These are phyloP conservation scores for Lentithecium fluviatile DNA, from an alignment of 495 filamentous ascomycete genomes.

Conservation along the genomic window DNA sequence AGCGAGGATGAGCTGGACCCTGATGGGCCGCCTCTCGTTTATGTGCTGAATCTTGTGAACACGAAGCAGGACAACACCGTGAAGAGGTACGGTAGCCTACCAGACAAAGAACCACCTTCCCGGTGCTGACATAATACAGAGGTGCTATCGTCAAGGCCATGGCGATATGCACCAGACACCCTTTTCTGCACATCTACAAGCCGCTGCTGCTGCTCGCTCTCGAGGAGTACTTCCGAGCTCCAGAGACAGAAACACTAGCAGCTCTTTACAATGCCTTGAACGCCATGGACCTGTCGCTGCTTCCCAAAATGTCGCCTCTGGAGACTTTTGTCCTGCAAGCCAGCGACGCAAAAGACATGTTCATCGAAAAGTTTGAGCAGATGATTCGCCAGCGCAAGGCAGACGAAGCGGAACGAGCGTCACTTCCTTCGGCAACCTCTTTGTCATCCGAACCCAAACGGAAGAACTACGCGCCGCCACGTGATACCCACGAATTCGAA, in stretches of 20 bases:
- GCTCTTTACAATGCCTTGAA: conserved; percentile 90
- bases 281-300: conserved; percentile 90
- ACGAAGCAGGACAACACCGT: conserved; percentile 93
- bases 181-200: conserved; percentile 99
- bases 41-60: conserved; percentile 96
- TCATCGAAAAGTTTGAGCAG: conserved; percentile 94
- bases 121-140: conserved; percentile 48
- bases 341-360: conserved; percentile 92
- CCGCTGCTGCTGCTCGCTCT: conserved; percentile 90
- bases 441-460: conserved; percentile 40
- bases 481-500: conserved; percentile 97
- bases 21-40: conserved; percentile 89
- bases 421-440: conserved; percentile 28
- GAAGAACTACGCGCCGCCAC: conserved; percentile 62
- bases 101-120: neutral
- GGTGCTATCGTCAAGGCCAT: conserved; percentile 97
- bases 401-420: conserved; percentile 46
- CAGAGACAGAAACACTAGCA: conserved; percentile 83
- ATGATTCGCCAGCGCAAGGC: conserved; percentile 74
- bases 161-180: conserved; percentile 98
- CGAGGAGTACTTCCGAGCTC: conserved; percentile 95
- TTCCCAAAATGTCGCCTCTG: conserved; percentile 80
- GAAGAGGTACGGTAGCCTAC: conserved; percentile 58
- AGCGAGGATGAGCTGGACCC: conserved; percentile 59
- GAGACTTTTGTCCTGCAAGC: conserved; percentile 85